Conservation (phyloP, 2,329 filamentous ascomycete genomes). For the Talaromyces piceae region DNA sequence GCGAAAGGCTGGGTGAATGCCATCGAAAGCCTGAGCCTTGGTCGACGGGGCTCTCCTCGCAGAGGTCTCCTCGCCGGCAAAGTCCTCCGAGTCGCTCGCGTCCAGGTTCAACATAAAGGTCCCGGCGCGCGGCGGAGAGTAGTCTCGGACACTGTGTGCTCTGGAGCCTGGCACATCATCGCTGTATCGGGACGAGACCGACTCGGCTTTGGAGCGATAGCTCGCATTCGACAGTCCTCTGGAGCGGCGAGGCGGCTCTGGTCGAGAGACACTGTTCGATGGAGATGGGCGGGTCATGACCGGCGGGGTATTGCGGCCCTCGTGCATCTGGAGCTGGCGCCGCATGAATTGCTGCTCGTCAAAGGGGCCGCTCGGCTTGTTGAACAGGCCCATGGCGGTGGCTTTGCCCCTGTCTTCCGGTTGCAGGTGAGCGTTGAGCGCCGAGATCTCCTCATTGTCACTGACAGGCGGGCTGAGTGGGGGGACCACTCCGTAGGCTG, state of each 20-base stretch:
- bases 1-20: constrained; percentile 31
- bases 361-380: constrained; percentile 67
- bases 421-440: constrained; percentile 57
- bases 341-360: constrained; percentile 81
- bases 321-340: constrained; percentile 71
- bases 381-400: constrained; percentile 64
- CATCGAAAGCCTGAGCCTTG: constrained; percentile 22
- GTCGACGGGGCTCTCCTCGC: constrained; percentile 17
- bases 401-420: constrained; percentile 75
- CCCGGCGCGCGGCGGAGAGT: constrained; percentile 22
- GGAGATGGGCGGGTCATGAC: constrained; percentile 22
- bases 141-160: constrained; percentile 21
- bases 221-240: constrained; percentile 32
- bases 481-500: constrained; percentile 38
- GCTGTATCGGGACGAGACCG: constrained; percentile 32
- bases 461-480: constrained; percentile 64
- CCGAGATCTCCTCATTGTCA: constrained; percentile 60
- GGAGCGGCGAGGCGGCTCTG: constrained; percentile 19
- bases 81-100: constrained; percentile 32
- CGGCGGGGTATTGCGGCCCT: constrained; percentile 54
- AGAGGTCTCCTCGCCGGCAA: constrained; percentile 25
- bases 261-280: constrained; percentile 15
- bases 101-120: constrained; percentile 31
- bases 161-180: constrained; percentile 18
- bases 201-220: constrained; percentile 30